Evolutionary conservation across 2,329 filamentous ascomycete genomes (phyloP).

Genomic region (Sporothrix pallida): DNA sequence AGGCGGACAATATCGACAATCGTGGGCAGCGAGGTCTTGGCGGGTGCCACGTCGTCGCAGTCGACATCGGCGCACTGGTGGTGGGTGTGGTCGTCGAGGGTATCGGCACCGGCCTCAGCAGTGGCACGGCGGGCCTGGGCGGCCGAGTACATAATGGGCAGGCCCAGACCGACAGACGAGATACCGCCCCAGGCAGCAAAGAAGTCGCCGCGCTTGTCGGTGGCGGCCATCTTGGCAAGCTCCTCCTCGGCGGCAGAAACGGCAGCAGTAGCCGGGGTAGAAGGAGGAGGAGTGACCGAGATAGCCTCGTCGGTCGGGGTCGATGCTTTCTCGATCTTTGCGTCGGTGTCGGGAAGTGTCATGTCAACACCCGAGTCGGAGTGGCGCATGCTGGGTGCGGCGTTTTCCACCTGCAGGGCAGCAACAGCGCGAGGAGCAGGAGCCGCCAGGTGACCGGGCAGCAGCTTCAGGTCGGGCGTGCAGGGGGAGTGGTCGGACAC

Average conservation of each 20-base stretch:
- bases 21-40: constrained; percentile 50
- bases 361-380: constrained; percentile 62
- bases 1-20: constrained; percentile 82
- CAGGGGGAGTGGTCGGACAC: constrained; percentile 97
- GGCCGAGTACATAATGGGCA: constrained; percentile 88
- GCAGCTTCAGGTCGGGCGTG: constrained; percentile 89
- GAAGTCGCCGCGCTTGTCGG: constrained; percentile 72
- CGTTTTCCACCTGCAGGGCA: constrained; percentile 36
- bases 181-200: constrained; percentile 97
- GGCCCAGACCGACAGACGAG: constrained; percentile 87
- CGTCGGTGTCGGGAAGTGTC: constrained; percentile 44
- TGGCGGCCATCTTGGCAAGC: constrained; percentile 17
- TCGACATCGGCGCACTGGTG: constrained; percentile 29
- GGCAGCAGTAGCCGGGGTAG: background rate
- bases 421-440: constrained; percentile 1
- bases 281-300: constrained; percentile 18
- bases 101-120: constrained; percentile 19
- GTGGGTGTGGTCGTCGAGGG: background rate
- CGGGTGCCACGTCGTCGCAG: constrained; percentile 42
- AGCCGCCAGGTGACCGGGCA: constrained; percentile 67
- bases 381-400: constrained; percentile 49
- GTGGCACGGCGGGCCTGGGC: constrained; percentile 64
- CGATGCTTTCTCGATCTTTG: constrained; percentile 36
- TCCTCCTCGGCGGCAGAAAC: constrained; percentile 42
- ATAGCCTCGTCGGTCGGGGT: constrained; percentile 37